These are phyloP conservation scores for Candida andamanensis DNA, from an alignment of 805 yeast species.

Conservation along the genomic window DNA sequence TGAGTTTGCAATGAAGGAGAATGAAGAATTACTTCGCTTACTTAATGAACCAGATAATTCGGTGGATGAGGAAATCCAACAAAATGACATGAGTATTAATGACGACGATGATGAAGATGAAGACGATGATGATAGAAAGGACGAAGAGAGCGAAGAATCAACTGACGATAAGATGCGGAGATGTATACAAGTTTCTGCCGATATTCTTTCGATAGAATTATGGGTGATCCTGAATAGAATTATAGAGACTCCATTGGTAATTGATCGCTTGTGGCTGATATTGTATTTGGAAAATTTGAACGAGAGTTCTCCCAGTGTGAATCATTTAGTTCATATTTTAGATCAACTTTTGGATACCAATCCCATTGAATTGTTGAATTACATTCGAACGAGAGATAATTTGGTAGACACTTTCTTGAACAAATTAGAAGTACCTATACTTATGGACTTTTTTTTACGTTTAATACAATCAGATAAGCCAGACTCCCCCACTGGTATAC, in stretches of 20 bases:
- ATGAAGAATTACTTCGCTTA: slow-evolving; percentile 15
- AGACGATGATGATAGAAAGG: slow-evolving; percentile 9
- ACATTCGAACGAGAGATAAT: slow-evolving; percentile 60
- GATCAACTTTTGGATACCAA: slow-evolving; percentile 75
- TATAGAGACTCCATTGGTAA: slow-evolving; percentile 37
- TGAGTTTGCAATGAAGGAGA: slow-evolving; percentile 20
- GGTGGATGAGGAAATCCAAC: not conserved
- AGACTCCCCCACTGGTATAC: slow-evolving; percentile 81
- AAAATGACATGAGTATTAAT: slow-evolving; percentile 6
- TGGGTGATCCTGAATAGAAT: slow-evolving; percentile 41
- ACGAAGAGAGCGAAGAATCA: slow-evolving; percentile 20
- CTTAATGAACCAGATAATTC: slow-evolving; percentile 7
- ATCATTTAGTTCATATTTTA: slow-evolving; percentile 54
- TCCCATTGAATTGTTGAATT: slow-evolving; percentile 58
- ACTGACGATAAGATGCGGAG: slow-evolving; percentile 30
- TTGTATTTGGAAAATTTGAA: slow-evolving; percentile 24
- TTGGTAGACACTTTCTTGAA: slow-evolving; percentile 76
- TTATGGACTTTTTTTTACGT: slow-evolving; percentile 88
- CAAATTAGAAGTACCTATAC: slow-evolving; percentile 88
- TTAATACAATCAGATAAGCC: slow-evolving; percentile 91
- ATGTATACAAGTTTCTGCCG: slow-evolving; percentile 35
- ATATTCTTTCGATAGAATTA: slow-evolving; percentile 34
- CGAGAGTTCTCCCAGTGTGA: slow-evolving; percentile 36
- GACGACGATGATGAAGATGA: slow-evolving; percentile 7
- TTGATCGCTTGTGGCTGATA: slow-evolving; percentile 39